A percentile compares a stretch with the other conserved stretches of the same genome.
phyloP scores from a whole-genome alignment of 2,329 filamentous ascomycete genomes.

The Phyllosticta citriasiana region DNA sequence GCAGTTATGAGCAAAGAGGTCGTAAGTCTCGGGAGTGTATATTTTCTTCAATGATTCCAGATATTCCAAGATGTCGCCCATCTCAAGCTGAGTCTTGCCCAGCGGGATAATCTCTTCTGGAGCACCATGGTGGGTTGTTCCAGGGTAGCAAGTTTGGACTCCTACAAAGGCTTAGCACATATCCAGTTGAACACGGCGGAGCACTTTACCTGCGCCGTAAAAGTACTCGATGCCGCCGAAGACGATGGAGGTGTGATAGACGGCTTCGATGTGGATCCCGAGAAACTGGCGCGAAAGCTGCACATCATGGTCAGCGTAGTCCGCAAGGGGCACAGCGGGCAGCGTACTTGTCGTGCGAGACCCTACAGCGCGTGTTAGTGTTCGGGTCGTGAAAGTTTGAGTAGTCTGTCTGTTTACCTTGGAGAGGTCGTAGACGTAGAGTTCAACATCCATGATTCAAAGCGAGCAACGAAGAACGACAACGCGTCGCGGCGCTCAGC shows the following conservation, averaged over 20 bases:
- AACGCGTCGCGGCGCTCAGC: not conserved
- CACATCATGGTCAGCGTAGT: not conserved
- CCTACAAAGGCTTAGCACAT: not conserved
- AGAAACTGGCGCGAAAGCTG: constrained; percentile 50
- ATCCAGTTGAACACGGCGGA: not conserved
- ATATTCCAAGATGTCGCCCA: constrained; percentile 78
- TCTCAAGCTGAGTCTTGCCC: constrained; percentile 66
- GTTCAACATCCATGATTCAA: constrained; percentile 37
- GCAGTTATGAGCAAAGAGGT: constrained; percentile 85
- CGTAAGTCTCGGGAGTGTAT: constrained; percentile 81
- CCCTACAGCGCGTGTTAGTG: constrained; percentile 30
- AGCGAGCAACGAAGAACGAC: not conserved
- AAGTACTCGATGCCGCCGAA: constrained; percentile 79
- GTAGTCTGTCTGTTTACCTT: constrained; percentile 19
- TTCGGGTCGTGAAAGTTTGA: not conserved
- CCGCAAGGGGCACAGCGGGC: constrained; percentile 14
- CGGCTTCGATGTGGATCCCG: constrained; percentile 70
- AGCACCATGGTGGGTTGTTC: constrained; percentile 74
- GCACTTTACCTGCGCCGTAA: constrained; percentile 61
- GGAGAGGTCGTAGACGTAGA: constrained; percentile 45
- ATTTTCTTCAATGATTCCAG: constrained; percentile 71
- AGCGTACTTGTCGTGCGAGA: constrained; percentile 38
- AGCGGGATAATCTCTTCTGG: constrained; percentile 69
- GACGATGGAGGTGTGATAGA: constrained; percentile 91
- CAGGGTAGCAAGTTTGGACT: constrained; percentile 70